phyloP scores from a whole-genome alignment of 768 basidiomycete species.

The Boletus coccyginus region DNA sequence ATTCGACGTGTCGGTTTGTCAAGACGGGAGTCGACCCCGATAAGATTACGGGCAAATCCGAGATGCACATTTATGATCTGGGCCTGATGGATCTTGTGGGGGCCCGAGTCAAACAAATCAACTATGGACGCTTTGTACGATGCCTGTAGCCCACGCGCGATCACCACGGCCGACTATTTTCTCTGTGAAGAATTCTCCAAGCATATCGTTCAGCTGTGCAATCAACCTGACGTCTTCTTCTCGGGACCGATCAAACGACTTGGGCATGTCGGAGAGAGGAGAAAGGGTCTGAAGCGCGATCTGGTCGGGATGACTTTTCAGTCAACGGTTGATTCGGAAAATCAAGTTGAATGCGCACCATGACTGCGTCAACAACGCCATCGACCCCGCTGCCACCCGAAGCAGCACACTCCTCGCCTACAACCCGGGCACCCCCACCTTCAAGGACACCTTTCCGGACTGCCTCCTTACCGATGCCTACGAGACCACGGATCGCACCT shows the following conservation, averaged over 20 bases:
- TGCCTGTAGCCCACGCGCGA: conserved; percentile 60
- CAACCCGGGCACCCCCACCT: conserved; percentile 72
- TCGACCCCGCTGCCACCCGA: conserved; percentile 33
- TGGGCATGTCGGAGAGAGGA: conserved; percentile 55
- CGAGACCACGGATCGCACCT: conserved; percentile 84
- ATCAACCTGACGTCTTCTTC: conserved; percentile 48
- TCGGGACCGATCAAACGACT: conserved; percentile 49
- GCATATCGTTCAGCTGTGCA: conserved; percentile 45
- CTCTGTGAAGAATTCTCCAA: conserved; percentile 65
- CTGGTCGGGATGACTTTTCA: conserved; percentile 30
- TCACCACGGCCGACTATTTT: conserved; percentile 48
- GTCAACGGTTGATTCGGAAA: not conserved
- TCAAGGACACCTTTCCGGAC: conserved; percentile 80
- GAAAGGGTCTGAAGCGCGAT: conserved; percentile 61
- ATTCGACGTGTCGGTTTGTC: too few relatives aligned
- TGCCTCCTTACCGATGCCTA: conserved; percentile 83
- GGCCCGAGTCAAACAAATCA: not conserved
- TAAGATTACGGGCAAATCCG: not conserved
- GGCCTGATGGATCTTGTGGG: too few relatives aligned
- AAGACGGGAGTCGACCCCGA: not conserved
- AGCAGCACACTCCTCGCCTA: conserved; percentile 61
- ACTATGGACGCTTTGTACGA: conserved; percentile 38
- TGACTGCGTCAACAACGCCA: conserved; percentile 54
- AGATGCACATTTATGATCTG: not conserved
- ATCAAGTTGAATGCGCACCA: conserved; percentile 42